Evolutionary conservation across 176 grass and related monocot genomes (phyloP).

Genomic region (Zea luxurians): DNA sequence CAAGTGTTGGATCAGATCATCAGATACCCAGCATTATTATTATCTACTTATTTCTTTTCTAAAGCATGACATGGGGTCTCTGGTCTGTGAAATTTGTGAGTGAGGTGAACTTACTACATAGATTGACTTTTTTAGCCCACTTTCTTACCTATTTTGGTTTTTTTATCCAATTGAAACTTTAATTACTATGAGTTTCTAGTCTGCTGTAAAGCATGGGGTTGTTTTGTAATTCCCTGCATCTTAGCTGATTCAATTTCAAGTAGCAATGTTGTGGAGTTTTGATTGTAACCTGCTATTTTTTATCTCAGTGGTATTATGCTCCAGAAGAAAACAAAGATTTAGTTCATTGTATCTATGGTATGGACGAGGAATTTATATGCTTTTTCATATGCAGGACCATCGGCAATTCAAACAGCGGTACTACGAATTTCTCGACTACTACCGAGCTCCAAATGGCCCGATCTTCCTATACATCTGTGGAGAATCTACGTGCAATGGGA

Average conservation of each 20-base stretch:
- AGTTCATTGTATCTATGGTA: slow-evolving; percentile 6
- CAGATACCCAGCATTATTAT: background rate
- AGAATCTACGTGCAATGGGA: slow-evolving; percentile 81
- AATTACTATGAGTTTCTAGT: background rate
- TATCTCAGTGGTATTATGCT: background rate
- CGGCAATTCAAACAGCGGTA: slow-evolving; percentile 83
- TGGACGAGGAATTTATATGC: slow-evolving; percentile 18
- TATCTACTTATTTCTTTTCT: background rate
- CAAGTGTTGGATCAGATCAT: background rate
- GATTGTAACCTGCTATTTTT: background rate
- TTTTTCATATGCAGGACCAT: slow-evolving; percentile 60
- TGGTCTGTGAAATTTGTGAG: background rate
- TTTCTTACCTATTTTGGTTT: background rate
- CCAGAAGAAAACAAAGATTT: background rate
- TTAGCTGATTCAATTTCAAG: background rate
- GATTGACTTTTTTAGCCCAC: background rate
- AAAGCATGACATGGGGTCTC: background rate
- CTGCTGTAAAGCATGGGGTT: background rate
- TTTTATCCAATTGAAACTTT: background rate
- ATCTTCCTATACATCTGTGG: slow-evolving; percentile 87
- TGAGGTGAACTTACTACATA: background rate
- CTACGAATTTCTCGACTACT: slow-evolving; percentile 87
- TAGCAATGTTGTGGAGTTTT: slow-evolving; percentile 12
- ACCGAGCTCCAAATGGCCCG: slow-evolving; percentile 65
- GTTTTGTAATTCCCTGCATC: slow-evolving; percentile 1